Percentiles rank a stretch among this genome's conserved stretches.
Conservation (phyloP, 306 rosid genomes). For the Citrullus mucosospermus region DNA sequence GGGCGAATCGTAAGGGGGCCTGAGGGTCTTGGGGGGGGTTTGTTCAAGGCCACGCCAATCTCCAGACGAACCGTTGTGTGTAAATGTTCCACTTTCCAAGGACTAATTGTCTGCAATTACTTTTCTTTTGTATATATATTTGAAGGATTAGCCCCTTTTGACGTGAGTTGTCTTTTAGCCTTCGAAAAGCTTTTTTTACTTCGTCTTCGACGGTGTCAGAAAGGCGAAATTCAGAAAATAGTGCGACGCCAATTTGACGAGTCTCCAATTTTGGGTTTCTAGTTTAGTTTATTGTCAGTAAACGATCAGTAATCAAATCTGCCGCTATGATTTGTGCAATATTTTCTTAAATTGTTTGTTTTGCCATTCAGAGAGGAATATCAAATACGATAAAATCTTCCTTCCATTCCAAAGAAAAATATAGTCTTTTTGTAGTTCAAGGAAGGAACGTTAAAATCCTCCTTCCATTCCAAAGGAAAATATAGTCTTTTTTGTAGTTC, state of each 20-base stretch:
- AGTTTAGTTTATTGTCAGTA: not conserved
- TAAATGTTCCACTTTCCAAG: constrained; percentile 38
- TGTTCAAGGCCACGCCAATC: constrained; percentile 22
- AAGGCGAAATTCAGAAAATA: not conserved
- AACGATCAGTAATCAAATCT: not conserved
- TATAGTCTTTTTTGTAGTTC: too few relatives aligned
- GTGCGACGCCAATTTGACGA: not conserved
- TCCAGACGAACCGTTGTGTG: constrained; percentile 39
- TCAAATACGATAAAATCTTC: too few relatives aligned
- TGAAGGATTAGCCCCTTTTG: not conserved
- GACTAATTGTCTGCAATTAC: constrained; percentile 22
- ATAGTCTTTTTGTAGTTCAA: too few relatives aligned
- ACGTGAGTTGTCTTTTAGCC: constrained; percentile 1
- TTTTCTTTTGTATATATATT: constrained; percentile 9
- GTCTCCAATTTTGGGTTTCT: not conserved
- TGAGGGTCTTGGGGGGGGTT: not conserved
- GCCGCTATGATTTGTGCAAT: not conserved
- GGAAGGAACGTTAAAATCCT: too few relatives aligned
- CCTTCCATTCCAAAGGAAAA: too few relatives aligned
- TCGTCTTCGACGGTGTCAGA: not conserved
- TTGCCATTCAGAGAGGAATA: not conserved
- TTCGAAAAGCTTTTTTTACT: not conserved
- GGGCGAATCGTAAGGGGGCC: not conserved
- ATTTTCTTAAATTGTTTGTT: not conserved
- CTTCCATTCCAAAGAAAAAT: too few relatives aligned